Conservation (phyloP, 306 rosid species). For the Rosa lucieae region DNA sequence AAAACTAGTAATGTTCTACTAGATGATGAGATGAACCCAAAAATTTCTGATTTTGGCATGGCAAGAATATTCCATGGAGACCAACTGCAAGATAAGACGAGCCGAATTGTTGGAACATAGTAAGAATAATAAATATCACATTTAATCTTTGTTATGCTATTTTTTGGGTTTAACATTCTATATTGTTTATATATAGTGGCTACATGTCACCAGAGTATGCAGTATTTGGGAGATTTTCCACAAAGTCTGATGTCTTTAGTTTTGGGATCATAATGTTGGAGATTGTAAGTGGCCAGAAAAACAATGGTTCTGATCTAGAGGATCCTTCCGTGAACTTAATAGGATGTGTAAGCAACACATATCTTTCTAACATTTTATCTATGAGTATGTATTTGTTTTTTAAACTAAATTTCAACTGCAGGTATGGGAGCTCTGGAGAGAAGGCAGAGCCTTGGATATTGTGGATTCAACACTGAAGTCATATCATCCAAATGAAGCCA, state of each 20-base stretch:
- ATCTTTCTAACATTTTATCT: background rate
- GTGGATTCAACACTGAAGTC: constrained; percentile 44
- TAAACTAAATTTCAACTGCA: background rate
- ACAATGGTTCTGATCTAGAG: constrained; percentile 28
- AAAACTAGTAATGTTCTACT: constrained; percentile 55
- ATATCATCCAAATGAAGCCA: constrained; percentile 27
- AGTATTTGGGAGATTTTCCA: constrained; percentile 51
- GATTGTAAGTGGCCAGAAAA: constrained; percentile 49
- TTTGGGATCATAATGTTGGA: constrained; percentile 58
- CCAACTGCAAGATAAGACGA: constrained; percentile 45
- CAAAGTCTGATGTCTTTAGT: constrained; percentile 51
- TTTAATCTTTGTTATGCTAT: no score
- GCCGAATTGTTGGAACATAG: constrained; percentile 59
- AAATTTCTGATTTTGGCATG: constrained; percentile 72
- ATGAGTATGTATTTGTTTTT: background rate
- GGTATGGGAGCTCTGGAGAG: constrained; percentile 59
- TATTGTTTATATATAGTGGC: constrained; percentile 29
- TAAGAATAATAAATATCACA: constrained; percentile 27
- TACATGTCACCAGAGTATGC: constrained; percentile 71
- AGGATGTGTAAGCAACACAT: constrained; percentile 46
- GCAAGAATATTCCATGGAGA: constrained; percentile 57
- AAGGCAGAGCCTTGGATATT: constrained; percentile 34
- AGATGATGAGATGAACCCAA: constrained; percentile 49
- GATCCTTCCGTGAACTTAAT: constrained; percentile 37
- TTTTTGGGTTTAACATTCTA: no score